Percentiles rank a stretch among this genome's conserved stretches.
Conservation (phyloP, 345 rosid genomes). For the Eucalyptus brandiana region DNA sequence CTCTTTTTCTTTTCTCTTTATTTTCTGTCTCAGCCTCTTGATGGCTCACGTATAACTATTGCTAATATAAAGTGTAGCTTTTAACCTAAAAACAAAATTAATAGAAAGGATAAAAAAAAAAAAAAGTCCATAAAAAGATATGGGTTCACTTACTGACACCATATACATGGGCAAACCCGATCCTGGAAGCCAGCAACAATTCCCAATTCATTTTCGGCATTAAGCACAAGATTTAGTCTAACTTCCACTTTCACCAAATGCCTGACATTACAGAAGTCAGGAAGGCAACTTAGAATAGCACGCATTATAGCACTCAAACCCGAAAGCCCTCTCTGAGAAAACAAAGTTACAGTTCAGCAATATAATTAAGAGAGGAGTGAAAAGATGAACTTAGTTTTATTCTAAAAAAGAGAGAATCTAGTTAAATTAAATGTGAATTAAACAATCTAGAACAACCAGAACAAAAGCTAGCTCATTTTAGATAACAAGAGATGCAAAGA, state of each 20-base stretch:
- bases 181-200: conserved; percentile 93
- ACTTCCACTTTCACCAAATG: conserved; percentile 56
- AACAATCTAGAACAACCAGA: background rate
- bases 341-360: background rate
- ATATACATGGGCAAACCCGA: conserved; percentile 66
- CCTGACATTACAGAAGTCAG: conserved; percentile 71
- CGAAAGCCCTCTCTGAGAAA: conserved; percentile 74
- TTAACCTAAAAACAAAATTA: too few relatives aligned
- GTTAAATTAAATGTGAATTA: background rate
- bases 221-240: conserved; percentile 58
- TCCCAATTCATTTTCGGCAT: conserved; percentile 75
- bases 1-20: background rate
- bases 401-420: background rate
- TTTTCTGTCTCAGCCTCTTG: background rate
- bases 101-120: background rate
- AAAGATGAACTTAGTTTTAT: background rate
- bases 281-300: conserved; percentile 79
- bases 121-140: background rate
- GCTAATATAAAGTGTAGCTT: background rate
- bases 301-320: conserved; percentile 84
- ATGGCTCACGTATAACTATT: background rate
- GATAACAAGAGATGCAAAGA: background rate
- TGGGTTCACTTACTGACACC: background rate
- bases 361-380: background rate
- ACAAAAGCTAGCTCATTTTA: background rate